Base-by-base conservation (phyloP, 1,139 yeast genomes). In the Blastobotrys raffinosifermentans region DNA sequence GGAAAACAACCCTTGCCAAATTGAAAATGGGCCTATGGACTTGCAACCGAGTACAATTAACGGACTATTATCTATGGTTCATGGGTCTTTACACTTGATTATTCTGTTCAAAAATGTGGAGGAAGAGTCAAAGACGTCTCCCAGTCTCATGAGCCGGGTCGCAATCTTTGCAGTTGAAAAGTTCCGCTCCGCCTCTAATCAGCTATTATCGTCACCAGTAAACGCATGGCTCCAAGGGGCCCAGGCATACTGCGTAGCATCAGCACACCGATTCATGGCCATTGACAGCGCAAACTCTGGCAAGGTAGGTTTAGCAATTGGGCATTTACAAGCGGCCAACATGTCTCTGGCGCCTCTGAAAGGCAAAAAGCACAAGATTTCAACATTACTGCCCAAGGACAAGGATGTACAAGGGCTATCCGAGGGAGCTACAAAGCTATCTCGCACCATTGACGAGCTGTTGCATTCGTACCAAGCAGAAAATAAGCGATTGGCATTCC, bases 151-250 rank as follows among this genome's bases (percentile, higher is more conserved):
- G 34, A 40, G 53, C 11, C 48, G 66, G 8, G 53, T 60, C 1
- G 54, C 64, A 2, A 53, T 61, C n/a, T 59, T 40, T 40, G 62
- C 64, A 0, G 48, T 51, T 17, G 63, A 58, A 20, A 54, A 54
- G 44, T 58, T 56, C 31, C 49, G 54, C 3, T 41, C 58, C 2
- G 57, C 64, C 3, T 36, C 44, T 11, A 55, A 56, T 22, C 34
- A 50, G 26, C 39, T 48, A 4, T 47, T n/a, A 8, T 20, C 23
- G 9, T 20, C 23, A 20, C 39, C 49, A 1, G 37, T 56, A 9
- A 37, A 34, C 4, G 32, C 40, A 2, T 61, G 66, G 66, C 43
- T 59, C 2, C 34, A 39, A 7, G 49, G 47, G 6, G 58, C 55
- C 4, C 50, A 55, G 11, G 36, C 44, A 2, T 57, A 51, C 37